phyloP scores from a whole-genome alignment of 2,329 filamentous ascomycete species.

The Coniochaeta sp. region DNA sequence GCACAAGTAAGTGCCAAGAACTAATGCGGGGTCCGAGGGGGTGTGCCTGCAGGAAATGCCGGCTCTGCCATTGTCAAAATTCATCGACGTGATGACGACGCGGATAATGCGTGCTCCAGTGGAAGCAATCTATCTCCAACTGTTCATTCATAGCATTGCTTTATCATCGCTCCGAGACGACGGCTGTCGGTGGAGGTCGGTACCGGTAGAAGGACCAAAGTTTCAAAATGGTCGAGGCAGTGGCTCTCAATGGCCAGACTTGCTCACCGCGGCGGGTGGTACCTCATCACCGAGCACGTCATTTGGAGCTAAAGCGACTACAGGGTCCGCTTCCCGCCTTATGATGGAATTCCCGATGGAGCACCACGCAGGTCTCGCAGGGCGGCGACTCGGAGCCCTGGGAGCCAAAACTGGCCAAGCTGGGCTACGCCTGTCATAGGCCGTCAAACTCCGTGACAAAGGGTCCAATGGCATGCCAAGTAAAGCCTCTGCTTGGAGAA shows the following conservation, averaged over 20 bases:
- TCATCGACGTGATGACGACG: neutral
- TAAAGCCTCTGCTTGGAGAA: neutral
- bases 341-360: neutral
- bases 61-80: neutral
- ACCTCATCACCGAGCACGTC: neutral
- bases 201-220: neutral
- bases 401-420: too few relatives aligned
- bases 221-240: neutral
- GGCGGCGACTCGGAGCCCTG: too few relatives aligned
- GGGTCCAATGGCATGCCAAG: slow-evolving; percentile 1
- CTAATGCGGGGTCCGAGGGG: neutral
- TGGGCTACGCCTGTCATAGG: neutral
- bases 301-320: slow-evolving; percentile 1
- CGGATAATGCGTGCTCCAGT: neutral
- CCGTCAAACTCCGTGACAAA: neutral
- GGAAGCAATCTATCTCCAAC: neutral
- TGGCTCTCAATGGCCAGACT: neutral
- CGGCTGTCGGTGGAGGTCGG: neutral
- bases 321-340: neutral
- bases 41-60: neutral
- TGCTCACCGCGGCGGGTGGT: neutral
- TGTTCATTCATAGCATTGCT: neutral
- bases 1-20: neutral
- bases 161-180: too few relatives aligned
- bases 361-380: neutral